Base-by-base conservation (phyloP, 192 early-diverging fungal genomes). In the Coemansia sp. region DNA sequence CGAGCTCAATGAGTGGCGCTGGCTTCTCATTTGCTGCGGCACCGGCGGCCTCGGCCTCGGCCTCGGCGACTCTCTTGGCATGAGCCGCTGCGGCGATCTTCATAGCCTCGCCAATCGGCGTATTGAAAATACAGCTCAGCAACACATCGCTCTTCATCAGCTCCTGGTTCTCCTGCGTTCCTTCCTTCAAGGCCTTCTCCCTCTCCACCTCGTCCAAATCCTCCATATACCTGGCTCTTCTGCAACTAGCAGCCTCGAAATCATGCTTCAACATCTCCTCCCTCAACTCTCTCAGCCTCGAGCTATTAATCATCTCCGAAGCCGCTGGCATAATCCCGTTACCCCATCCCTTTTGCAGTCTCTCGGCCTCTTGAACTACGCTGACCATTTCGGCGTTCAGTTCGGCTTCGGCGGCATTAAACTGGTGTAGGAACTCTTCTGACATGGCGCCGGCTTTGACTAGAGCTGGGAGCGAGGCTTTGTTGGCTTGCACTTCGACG, bases 261-360 rank as follows among this genome's bases (percentile, higher is more conserved):
- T 72, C 73, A 42, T 77, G 66, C 63, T 68, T 71, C 37, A 67
- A 38, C 84, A 82, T 85, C 62, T 85, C 81, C 72, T 75, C 77
- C 9, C 72, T 51, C 46, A 85, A 59, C 67, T 85, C 84, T 15
- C 83, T 63, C 44, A 90, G 80, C 53, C 72, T 86, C 60, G 90
- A 84, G 58, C 88, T 86, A 58, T 90, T 87, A 50, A 93, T 86
- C 74, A 94, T 85, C 73, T 93, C 88, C 12, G 87, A 87, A 0
- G 94, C 94, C 34, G 90, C 89, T 19, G 89, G 88, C 68, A 98
- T 90, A 63, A 98, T 94, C 9, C 82, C 88, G 44, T 90, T 84
- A 17, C 94, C 90, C 96, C 96, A 98, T 6, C 91, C 89, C 17
- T 86, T 68, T 46, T 86, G 78, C 69, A 89, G 89, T 8, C 90